These are phyloP conservation scores for Cladosporium colombiae DNA, from an alignment of 2,329 filamentous ascomycete genomes.

Conservation along the genomic window DNA sequence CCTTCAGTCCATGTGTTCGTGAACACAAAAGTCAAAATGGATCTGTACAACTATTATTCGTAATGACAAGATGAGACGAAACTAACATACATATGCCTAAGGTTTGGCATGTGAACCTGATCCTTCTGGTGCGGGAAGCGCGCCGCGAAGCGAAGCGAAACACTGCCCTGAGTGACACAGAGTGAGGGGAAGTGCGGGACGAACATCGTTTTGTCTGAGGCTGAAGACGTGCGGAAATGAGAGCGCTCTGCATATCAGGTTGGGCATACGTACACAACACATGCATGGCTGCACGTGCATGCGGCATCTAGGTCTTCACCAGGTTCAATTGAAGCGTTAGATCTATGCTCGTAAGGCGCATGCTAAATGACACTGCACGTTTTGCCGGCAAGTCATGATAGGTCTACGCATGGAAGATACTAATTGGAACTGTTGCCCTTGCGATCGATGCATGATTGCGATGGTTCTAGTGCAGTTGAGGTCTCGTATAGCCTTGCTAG, in stretches of 20 bases:
- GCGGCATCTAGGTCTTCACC: neutral
- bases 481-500: neutral
- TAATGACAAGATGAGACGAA: neutral
- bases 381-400: neutral
- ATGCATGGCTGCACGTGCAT: neutral
- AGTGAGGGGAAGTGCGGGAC: conserved; percentile 16
- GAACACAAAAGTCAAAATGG: neutral
- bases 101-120: neutral
- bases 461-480: neutral
- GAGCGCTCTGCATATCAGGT: neutral
- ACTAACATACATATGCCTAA: neutral
- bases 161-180: neutral
- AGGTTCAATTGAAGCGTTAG: neutral
- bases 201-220: neutral
- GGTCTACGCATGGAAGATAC: neutral
- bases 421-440: neutral
- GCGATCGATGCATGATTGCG: neutral
- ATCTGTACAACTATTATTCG: neutral
- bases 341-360: neutral
- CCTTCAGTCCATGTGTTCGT: neutral
- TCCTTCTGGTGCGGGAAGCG: neutral
- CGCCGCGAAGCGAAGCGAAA: conserved; percentile 7
- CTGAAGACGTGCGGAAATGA: neutral
- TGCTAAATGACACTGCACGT: neutral
- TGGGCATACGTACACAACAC: neutral